Evolutionary conservation across 106 monocot genomes (phyloP).

Genomic region (Acorus calamus): DNA sequence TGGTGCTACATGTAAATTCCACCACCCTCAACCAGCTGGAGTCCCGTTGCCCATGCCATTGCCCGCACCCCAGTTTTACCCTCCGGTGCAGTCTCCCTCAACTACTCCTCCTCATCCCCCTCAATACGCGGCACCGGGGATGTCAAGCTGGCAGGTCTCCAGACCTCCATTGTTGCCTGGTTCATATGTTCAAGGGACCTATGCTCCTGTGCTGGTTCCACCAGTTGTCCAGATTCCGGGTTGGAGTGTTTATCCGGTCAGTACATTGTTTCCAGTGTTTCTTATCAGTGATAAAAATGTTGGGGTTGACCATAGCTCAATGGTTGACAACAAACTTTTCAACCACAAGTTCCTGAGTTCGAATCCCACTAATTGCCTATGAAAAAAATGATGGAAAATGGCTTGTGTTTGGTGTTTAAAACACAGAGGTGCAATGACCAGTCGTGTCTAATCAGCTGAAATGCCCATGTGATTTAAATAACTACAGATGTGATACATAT

Average conservation of each 20-base stretch:
- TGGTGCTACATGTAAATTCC: slow-evolving; percentile 78
- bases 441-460: too few species aligned
- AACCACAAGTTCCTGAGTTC: too few species aligned
- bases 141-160: slow-evolving; percentile 43
- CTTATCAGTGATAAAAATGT: too few species aligned
- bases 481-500: too few species aligned
- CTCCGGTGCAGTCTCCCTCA: slow-evolving; percentile 35
- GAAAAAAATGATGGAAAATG: too few species aligned
- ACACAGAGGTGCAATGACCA: too few species aligned
- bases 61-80: slow-evolving; percentile 51
- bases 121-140: slow-evolving; percentile 20
- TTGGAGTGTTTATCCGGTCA: slow-evolving; percentile 82
- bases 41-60: slow-evolving; percentile 19
- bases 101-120: slow-evolving; percentile 24
- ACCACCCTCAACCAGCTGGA: slow-evolving; percentile 60
- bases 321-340: too few species aligned
- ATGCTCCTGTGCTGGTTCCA: slow-evolving; percentile 62
- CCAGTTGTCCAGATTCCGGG: slow-evolving; percentile 50
- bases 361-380: too few species aligned
- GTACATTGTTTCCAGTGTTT: slow-evolving; percentile 2
- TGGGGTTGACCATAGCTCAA: too few species aligned
- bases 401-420: too few species aligned
- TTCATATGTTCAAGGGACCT: slow-evolving; percentile 50
- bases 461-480: too few species aligned
- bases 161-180: slow-evolving; percentile 50